Evolutionary conservation across 331 rosid species (phyloP).

Genomic region (Prunus yedoensis): DNA sequence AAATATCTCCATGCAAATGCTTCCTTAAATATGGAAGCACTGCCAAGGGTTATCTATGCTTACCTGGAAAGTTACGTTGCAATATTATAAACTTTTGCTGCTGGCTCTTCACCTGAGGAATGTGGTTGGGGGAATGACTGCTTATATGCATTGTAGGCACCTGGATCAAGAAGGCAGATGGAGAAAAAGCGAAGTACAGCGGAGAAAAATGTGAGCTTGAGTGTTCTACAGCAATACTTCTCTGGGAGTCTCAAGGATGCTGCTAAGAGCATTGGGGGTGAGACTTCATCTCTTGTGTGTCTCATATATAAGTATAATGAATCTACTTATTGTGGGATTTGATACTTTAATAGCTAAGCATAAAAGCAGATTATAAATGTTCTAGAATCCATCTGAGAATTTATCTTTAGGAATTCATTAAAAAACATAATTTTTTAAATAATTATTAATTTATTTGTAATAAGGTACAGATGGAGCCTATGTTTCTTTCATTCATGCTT

Average conservation of each 20-base stretch:
- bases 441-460: too few species aligned
- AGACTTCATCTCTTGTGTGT: constrained; percentile 28
- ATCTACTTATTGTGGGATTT: constrained; percentile 24
- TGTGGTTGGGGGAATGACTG: neutral
- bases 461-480: neutral
- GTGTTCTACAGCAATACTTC: constrained; percentile 81
- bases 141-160: constrained; percentile 31
- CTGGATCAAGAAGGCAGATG: constrained; percentile 44
- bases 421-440: neutral
- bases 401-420: neutral
- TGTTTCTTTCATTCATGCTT: neutral
- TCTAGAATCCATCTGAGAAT: neutral
- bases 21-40: neutral
- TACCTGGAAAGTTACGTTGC: neutral
- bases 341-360: constrained; percentile 5
- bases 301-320: constrained; percentile 8
- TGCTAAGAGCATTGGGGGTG: constrained; percentile 87
- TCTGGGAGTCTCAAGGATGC: constrained; percentile 97
- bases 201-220: constrained; percentile 80
- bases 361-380: neutral
- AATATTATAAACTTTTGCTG: neutral
- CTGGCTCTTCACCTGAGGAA: neutral
- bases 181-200: constrained; percentile 57
- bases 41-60: neutral
- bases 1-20: neutral